These are phyloP conservation scores for Rhynchospora breviuscula DNA, from an alignment of 176 grass and related monocot genomes.

Conservation along the genomic window DNA sequence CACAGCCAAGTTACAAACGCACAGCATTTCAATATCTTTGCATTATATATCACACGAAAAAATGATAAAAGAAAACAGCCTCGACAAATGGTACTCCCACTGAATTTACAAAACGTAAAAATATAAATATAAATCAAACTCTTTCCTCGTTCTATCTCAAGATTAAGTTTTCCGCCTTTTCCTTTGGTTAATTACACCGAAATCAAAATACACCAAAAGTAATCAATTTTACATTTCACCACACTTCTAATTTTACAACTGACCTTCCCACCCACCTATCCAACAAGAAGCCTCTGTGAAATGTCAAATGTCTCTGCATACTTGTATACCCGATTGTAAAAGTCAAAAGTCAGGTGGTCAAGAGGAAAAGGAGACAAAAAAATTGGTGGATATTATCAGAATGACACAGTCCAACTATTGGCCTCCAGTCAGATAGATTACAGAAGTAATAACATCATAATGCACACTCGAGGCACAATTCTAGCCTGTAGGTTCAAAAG, in stretches of 20 bases:
- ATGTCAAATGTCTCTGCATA: neutral
- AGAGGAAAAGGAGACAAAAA: neutral
- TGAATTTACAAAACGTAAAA: neutral
- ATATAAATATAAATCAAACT: neutral
- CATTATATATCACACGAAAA: neutral
- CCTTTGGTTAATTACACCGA: neutral
- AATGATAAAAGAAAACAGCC: neutral
- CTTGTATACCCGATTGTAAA: neutral
- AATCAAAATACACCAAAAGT: constrained; percentile 7
- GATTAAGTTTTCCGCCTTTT: neutral
- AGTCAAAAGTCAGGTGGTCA: neutral
- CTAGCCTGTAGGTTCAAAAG: neutral
- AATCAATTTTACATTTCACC: neutral
- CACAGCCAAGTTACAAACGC: neutral
- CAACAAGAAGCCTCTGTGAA: constrained; percentile 2
- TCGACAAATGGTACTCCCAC: neutral
- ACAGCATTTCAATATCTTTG: neutral
- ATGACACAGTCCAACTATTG: neutral
- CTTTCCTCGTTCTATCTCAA: neutral
- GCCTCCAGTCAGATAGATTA: neutral
- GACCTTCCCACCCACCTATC: neutral
- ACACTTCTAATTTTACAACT: constrained; percentile 1
- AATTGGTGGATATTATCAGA: neutral
- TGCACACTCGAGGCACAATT: neutral
- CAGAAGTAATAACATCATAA: neutral